phyloP scores from a whole-genome alignment of 352 stramenopile species.

The Phytophthora meadii region DNA sequence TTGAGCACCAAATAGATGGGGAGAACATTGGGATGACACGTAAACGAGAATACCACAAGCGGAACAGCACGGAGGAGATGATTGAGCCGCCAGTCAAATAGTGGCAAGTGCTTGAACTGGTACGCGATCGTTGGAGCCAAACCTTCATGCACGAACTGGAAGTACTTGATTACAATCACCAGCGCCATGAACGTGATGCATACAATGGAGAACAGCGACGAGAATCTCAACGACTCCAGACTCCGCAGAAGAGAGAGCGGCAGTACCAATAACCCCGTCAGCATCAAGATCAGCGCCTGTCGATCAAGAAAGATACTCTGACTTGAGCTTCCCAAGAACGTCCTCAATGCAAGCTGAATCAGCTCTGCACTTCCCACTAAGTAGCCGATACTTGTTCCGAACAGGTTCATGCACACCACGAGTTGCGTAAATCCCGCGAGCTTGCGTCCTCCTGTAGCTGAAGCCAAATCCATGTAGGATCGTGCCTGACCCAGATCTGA shows the following conservation, averaged over 20 bases:
- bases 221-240: conserved; percentile 84
- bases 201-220: conserved; percentile 88
- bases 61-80: conserved; percentile 77
- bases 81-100: conserved; percentile 73
- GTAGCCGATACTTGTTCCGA: conserved; percentile 86
- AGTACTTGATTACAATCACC: conserved; percentile 92
- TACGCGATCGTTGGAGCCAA: conserved; percentile 69
- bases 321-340: conserved; percentile 52
- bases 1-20: conserved; percentile 92
- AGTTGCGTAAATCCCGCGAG: conserved; percentile 79
- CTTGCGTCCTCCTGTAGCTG: conserved; percentile 63
- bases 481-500: conserved; percentile 72
- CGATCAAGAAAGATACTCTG: conserved; percentile 68
- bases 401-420: conserved; percentile 88
- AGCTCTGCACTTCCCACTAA: conserved; percentile 84
- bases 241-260: conserved; percentile 85
- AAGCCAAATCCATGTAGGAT: conserved; percentile 88
- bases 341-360: conserved; percentile 66
- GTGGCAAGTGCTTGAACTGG: conserved; percentile 75
- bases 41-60: conserved; percentile 90
- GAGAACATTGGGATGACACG: conserved; percentile 89
- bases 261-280: conserved; percentile 70
- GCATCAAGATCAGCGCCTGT: conserved; percentile 71
- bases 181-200: conserved; percentile 91
- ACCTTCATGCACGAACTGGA: conserved; percentile 83